Base-by-base conservation (phyloP, 441 rosid species). In the Isatis lusitanica region DNA sequence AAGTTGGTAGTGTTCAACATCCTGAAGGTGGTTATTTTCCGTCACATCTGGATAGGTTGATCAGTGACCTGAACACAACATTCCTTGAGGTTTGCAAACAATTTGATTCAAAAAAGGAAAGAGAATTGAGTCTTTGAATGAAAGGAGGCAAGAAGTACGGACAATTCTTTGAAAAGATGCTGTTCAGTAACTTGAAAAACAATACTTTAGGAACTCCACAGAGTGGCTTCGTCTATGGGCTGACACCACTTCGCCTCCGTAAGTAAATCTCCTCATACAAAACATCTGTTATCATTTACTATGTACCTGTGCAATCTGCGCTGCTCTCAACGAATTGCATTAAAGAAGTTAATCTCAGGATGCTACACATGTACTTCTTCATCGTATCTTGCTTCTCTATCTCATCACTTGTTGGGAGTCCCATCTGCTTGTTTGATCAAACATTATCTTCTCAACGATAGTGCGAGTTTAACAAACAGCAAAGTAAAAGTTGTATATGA, bases 141-240 rank as follows among this genome's bases (percentile, higher is more conserved):
- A 84, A 71, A 84, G 97, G 80, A 90, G 89, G 74, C 87, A 85
- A 78, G 98, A 93, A 82, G 96, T 93, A 80, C 89, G 97, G 62
- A 84, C 91, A 59, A 75, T 91, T 80, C 95, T 95, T 69, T 82
- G 87, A 64, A 97, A 90, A 80, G 95, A 95, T 66, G 88, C 96
- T 38, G 96, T 88, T 71, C 87, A 57, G 66, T 85, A 92, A 48
- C 77, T 73, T 79, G 95, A 83, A 76, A 88, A 85, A 81, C 87
- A 85, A 39, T 93, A 78, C 58, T 90, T 63, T 78, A 93, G 99
- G 99, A 80, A 90, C 77, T 86, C 91, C 71, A 75, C 83, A 16
- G 97, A 90, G 67, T 95, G 99, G 99, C 92, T 95, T 80, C 95
- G 95, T 75, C 87, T 83, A 62, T 95, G 99, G 98, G 93, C 97